Evolutionary conservation across 495 filamentous ascomycete genomes (phyloP), one percentile per base, ranked within the genome.

Genomic region (Penicillium coffeae): DNA sequence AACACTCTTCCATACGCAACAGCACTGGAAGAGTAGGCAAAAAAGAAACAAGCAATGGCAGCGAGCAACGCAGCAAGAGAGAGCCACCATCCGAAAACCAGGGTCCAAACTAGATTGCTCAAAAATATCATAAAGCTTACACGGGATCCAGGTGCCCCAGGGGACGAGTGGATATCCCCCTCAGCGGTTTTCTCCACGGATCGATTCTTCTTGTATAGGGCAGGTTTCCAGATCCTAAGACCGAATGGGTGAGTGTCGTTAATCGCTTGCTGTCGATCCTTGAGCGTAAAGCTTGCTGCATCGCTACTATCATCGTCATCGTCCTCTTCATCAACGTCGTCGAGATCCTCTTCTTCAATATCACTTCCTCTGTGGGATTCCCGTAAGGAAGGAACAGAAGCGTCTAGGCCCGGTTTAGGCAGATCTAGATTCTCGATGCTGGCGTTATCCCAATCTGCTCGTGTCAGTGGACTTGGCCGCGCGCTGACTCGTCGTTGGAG

Each of bases 211-310:
- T 97, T 97, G 77, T 99, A 99, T 33, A 99, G 63, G 0, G 93
- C 93, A 15, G 93, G 93, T 66, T 99, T 99, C 93, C 93, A 99
- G 25, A 99, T 87, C 51, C 93, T 85, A 60, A 99, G 97, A 66
- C 93, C 93, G 56, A 99, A 99, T 0, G 93, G 93, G 73, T 99
- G 93, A 0, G 93, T 99, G 65, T 95, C 85, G 69, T 99, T 99
- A 70, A 99, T 99, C 42, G 93, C 93, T 65, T 95, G 85, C 69
- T 99, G 93, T 32, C 92, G 85, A 62, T 97, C 93, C 70, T 95
- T 94, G 35, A 83, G 65, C 2, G 80, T 83, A 55, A 83, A 83
- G 65, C 88, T 93, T 62, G 88, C 90, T 6, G 87, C 84, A 52
- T 90, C 88, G 59, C 87, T 90, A 21, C 82, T 51, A 37, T 78